These are phyloP conservation scores for Hemisphaericaspora xylanilytica DNA, from an alignment of 1,139 yeast genomes.

Conservation along the genomic window DNA sequence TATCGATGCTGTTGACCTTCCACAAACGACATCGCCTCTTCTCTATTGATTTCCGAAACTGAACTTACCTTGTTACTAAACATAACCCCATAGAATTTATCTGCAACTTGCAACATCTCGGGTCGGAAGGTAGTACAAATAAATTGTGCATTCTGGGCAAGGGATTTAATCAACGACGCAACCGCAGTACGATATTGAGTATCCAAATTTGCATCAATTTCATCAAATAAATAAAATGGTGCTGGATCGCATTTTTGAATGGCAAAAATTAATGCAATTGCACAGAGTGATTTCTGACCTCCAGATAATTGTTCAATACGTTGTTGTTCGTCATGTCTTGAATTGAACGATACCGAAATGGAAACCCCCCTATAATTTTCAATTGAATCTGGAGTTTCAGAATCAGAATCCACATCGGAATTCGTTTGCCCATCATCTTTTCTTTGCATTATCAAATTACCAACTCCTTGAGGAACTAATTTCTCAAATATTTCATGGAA, in stretches of 20 bases:
- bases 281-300: slow-evolving; percentile 94
- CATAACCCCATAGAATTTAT: slow-evolving; percentile 83
- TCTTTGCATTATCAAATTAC: slow-evolving; percentile 66
- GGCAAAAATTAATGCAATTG: slow-evolving; percentile 88
- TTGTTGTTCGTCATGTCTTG: slow-evolving; percentile 82
- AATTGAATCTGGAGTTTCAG: slow-evolving; percentile 22
- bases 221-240: slow-evolving; percentile 93
- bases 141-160: slow-evolving; percentile 75
- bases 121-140: slow-evolving; percentile 95
- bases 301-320: slow-evolving; percentile 91
- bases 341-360: slow-evolving; percentile 86
- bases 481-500: slow-evolving; percentile 74
- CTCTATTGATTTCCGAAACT: slow-evolving; percentile 65
- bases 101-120: slow-evolving; percentile 86
- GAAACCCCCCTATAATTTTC: slow-evolving; percentile 80
- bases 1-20: slow-evolving; percentile 53
- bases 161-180: slow-evolving; percentile 66
- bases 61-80: slow-evolving; percentile 81
- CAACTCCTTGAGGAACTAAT: slow-evolving; percentile 82
- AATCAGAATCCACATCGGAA: slow-evolving; percentile 13
- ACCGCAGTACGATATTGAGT: slow-evolving; percentile 89
- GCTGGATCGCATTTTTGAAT: slow-evolving; percentile 96
- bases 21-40: slow-evolving; percentile 77
- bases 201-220: slow-evolving; percentile 93
- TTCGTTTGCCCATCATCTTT: slow-evolving; percentile 22